Evolutionary conservation across 2,329 filamentous ascomycete species (phyloP).

Genomic region (Scedosporium minutisporum): DNA sequence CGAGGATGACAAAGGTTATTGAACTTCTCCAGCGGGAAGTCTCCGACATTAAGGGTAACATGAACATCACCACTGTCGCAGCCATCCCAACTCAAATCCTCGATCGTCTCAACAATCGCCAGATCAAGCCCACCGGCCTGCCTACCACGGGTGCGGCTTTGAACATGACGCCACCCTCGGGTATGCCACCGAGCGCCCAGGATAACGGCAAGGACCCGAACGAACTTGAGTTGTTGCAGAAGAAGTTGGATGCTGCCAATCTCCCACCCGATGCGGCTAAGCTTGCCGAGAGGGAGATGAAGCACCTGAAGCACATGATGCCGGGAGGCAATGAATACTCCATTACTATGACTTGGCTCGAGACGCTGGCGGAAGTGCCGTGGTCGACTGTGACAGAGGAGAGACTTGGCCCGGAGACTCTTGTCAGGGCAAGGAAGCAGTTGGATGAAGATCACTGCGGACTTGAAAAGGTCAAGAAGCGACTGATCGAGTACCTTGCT

Average conservation of each 20-base stretch:
- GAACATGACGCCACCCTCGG: slow-evolving; percentile 22
- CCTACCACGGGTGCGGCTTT: slow-evolving; percentile 18
- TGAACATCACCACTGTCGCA: slow-evolving; percentile 73
- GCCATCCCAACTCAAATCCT: slow-evolving; percentile 55
- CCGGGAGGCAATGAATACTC: slow-evolving; percentile 94
- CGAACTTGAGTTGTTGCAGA: slow-evolving; percentile 84
- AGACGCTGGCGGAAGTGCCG: slow-evolving; percentile 87
- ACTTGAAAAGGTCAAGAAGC: slow-evolving; percentile 93
- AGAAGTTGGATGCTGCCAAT: slow-evolving; percentile 72
- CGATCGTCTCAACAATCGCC: slow-evolving; percentile 37
- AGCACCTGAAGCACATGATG: slow-evolving; percentile 87
- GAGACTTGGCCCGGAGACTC: slow-evolving; percentile 69
- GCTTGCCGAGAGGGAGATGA: slow-evolving; percentile 82
- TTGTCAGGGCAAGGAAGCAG: slow-evolving; percentile 74
- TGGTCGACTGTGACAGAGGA: slow-evolving; percentile 83
- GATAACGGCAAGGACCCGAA: slow-evolving; percentile 67
- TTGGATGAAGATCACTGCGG: slow-evolving; percentile 95
- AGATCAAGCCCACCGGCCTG: slow-evolving; percentile 13
- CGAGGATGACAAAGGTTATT: slow-evolving; percentile 70
- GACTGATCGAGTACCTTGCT: slow-evolving; percentile 86
- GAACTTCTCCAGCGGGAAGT: slow-evolving; percentile 78
- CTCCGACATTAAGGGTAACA: slow-evolving; percentile 72
- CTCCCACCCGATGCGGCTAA: slow-evolving; percentile 78
- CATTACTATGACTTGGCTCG: slow-evolving; percentile 85
- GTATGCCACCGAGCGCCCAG: slow-evolving; percentile 24